A percentile compares a stretch with the other conserved stretches of the same genome.
Evolutionary conservation across 2,329 filamentous ascomycete species (phyloP).

Genomic region (Penicillium palitans): DNA sequence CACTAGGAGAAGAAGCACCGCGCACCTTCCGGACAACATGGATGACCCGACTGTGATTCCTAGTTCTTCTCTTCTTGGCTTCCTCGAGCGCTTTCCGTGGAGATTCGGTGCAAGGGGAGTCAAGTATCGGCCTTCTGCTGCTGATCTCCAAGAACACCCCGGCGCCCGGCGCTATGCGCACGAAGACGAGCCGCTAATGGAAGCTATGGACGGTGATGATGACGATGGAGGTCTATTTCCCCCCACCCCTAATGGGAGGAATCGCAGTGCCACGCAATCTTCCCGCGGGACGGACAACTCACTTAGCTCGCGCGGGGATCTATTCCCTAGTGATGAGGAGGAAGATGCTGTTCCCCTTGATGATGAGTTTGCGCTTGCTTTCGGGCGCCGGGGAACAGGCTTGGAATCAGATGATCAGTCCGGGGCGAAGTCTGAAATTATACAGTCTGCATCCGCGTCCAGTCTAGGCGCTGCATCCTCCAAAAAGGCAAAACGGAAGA

Average conservation of each 20-base stretch:
- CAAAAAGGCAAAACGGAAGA: constrained; percentile 44
- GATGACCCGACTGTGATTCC: constrained; percentile 85
- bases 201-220: constrained; percentile 58
- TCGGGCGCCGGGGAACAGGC: constrained; percentile 68
- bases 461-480: constrained; percentile 48
- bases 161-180: constrained; percentile 50
- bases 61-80: constrained; percentile 80
- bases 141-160: constrained; percentile 85
- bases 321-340: constrained; percentile 89
- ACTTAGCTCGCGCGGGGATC: constrained; percentile 79
- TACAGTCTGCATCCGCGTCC: constrained; percentile 47
- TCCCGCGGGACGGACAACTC: constrained; percentile 84
- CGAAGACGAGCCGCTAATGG: constrained; percentile 72
- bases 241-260: constrained; percentile 32
- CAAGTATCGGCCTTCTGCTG: constrained; percentile 86
- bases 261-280: constrained; percentile 74
- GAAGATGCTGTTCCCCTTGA: constrained; percentile 91
- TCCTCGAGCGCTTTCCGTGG: constrained; percentile 80
- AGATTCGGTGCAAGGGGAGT: constrained; percentile 75
- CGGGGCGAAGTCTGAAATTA: constrained; percentile 59
- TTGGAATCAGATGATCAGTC: constrained; percentile 66
- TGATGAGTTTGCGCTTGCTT: constrained; percentile 83
- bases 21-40: constrained; percentile 51
- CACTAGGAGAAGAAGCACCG: constrained; percentile 59
- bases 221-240: constrained; percentile 34